A percentile compares a stretch with the other conserved stretches of the same genome.
Conservation (phyloP, 169 alveolate genomes). For the Plasmodium malariae region DNA sequence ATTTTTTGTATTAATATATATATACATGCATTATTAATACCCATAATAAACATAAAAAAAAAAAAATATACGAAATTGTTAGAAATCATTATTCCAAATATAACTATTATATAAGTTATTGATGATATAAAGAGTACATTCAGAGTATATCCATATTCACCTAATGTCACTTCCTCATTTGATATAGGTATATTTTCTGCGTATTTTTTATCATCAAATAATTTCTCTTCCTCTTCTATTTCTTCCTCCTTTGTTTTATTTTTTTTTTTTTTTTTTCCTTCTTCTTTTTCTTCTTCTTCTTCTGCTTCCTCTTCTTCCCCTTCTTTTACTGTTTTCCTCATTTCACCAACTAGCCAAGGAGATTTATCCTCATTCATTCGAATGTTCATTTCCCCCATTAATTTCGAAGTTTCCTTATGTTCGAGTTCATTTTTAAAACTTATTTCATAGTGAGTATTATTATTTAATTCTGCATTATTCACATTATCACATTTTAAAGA, state of each 20-base stretch:
- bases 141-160: conserved; percentile 45
- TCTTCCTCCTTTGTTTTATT: not conserved
- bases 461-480: not conserved
- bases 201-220: not conserved
- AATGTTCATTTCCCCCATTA: not conserved
- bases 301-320: too few species aligned
- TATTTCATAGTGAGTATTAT: conserved; percentile 19
- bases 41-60: conserved; percentile 64
- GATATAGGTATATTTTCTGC: not conserved
- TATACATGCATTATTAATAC: conserved; percentile 63
- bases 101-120: conserved; percentile 45
- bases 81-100: conserved; percentile 43
- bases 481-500: conserved; percentile 17
- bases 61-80: conserved; percentile 28
- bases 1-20: conserved; percentile 64
- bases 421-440: conserved; percentile 8
- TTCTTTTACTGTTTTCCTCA: too few species aligned
- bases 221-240: conserved; percentile 12
- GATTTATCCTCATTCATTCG: not conserved
- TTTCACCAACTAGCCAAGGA: too few species aligned
- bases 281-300: too few species aligned
- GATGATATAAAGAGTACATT: conserved; percentile 20
- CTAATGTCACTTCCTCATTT: conserved; percentile 29
- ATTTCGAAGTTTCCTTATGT: not conserved
- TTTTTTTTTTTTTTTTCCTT: too few species aligned